Percentiles rank a stretch among this genome's conserved stretches.
These are phyloP conservation scores for slime mould (Dictyostelium discoideum) DNA, from an alignment of 78 protist species.

Conservation along the genomic window dicty_2.7 NC_007088.5:536001-536500, in stretches of 20 bases:
- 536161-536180: not conserved
- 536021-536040: not conserved
- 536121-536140: conserved; percentile 9
- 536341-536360: not conserved
- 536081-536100: conserved; percentile 52
- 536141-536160: not conserved
- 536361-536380: not conserved
- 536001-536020: not conserved
- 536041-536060: not conserved
- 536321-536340: not conserved
- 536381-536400: not conserved
- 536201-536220: not conserved
- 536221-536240: not conserved
- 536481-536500: not conserved
- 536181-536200: not conserved
- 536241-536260: not conserved
- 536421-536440: not conserved
- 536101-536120: not conserved
- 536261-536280: not conserved
- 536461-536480: not conserved
- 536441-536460: not conserved
- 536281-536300: not conserved
- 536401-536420: not conserved
- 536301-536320: not conserved
- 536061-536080: not conserved